A percentile compares a stretch with the other conserved stretches of the same genome.
Conservation (phyloP, 2,329 filamentous ascomycete genomes). For the Aspergillus luchuensis region DNA sequence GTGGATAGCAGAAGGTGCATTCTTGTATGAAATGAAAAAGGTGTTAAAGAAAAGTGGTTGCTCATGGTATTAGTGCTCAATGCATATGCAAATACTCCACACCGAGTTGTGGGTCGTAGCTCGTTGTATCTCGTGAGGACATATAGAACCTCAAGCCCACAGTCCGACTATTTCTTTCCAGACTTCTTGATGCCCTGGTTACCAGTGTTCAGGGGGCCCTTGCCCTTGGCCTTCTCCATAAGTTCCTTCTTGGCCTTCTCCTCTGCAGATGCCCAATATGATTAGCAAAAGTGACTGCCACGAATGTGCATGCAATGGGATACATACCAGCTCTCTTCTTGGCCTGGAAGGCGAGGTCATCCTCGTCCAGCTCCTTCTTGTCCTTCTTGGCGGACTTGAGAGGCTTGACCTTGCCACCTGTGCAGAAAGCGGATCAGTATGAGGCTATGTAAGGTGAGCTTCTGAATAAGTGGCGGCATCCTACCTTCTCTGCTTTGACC, state of each 20-base stretch:
- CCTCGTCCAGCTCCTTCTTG: conserved; percentile 79
- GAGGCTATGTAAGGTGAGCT: neutral
- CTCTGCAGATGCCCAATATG: conserved; percentile 52
- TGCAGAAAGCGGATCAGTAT: conserved; percentile 16
- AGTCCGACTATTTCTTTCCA: conserved; percentile 77
- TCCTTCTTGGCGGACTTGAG: conserved; percentile 88
- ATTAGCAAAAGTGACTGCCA: conserved; percentile 9
- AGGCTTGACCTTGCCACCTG: conserved; percentile 81
- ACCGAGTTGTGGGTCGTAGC: conserved; percentile 23
- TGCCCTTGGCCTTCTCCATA: conserved; percentile 78
- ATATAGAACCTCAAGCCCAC: neutral
- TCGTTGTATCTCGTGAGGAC: conserved; percentile 27
- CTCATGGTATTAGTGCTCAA: conserved; percentile 19
- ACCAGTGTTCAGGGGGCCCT: conserved; percentile 84
- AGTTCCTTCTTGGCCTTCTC: conserved; percentile 84
- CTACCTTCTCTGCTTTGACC: conserved; percentile 67
- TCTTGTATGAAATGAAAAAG: conserved; percentile 5
- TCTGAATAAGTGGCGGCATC: neutral
- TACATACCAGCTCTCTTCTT: conserved; percentile 82
- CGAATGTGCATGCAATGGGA: neutral
- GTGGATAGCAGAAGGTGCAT: neutral
- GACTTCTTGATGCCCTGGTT: conserved; percentile 95
- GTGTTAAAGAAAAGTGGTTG: conserved; percentile 14
- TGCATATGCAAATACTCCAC: conserved; percentile 19
- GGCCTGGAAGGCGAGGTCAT: conserved; percentile 77